phyloP scores from a whole-genome alignment of 805 yeast species.

The Wickerhamomyces silvicola region DNA sequence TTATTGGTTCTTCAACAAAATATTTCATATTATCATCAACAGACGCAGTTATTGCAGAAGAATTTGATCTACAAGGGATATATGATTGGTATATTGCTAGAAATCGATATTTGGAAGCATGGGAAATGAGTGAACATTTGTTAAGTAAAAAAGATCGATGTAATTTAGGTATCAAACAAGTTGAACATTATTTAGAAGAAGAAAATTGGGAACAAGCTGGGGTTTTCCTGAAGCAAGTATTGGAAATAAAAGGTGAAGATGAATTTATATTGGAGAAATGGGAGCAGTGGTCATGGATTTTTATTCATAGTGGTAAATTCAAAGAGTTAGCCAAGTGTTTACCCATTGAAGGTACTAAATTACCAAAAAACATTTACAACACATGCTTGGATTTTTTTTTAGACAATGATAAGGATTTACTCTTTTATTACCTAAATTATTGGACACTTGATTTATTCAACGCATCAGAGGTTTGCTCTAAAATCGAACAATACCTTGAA shows the following conservation, averaged over 20 bases:
- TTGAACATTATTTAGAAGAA: slow-evolving; percentile 34
- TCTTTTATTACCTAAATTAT: slow-evolving; percentile 35
- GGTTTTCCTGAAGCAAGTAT: slow-evolving; percentile 36
- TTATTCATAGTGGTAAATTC: slow-evolving; percentile 41
- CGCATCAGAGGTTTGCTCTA: slow-evolving; percentile 31
- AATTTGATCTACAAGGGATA: slow-evolving; percentile 62
- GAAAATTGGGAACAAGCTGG: slow-evolving; percentile 55
- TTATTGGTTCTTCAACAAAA: slow-evolving; percentile 33
- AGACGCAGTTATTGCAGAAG: slow-evolving; percentile 74
- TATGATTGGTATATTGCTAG: slow-evolving; percentile 64
- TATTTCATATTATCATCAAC: slow-evolving; percentile 73
- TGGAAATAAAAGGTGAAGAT: slow-evolving; percentile 21
- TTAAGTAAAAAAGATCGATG: slow-evolving; percentile 44
- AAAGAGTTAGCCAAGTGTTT: slow-evolving; percentile 42
- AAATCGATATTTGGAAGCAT: slow-evolving; percentile 57
- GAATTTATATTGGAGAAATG: slow-evolving; percentile 40
- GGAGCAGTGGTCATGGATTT: slow-evolving; percentile 56
- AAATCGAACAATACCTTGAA: slow-evolving; percentile 38
- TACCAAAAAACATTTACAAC: slow-evolving; percentile 36
- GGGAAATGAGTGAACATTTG: slow-evolving; percentile 65
- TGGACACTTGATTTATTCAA: slow-evolving; percentile 62
- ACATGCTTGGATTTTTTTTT: slow-evolving; percentile 42
- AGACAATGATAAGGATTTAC: slow-evolving; percentile 21
- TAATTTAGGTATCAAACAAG: slow-evolving; percentile 49
- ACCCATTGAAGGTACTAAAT: slow-evolving; percentile 39